These are phyloP conservation scores for Monosporascus sp. DNA, from an alignment of 2,329 filamentous ascomycete species.

Conservation along the genomic window DNA sequence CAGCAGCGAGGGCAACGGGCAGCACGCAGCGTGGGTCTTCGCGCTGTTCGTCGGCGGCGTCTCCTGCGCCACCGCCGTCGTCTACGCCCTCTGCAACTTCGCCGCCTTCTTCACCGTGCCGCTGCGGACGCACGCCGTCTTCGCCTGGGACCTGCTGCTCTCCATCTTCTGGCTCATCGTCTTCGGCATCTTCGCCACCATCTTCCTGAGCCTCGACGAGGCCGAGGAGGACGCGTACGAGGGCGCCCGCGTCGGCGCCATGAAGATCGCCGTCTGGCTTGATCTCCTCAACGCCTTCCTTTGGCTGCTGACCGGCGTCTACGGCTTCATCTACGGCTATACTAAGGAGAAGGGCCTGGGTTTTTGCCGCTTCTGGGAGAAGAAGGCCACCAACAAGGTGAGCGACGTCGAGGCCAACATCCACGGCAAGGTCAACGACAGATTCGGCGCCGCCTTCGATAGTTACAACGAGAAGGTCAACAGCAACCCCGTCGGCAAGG, in stretches of 20 bases:
- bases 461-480: not conserved
- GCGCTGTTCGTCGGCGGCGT: constrained; percentile 54
- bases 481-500: not conserved
- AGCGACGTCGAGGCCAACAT: constrained; percentile 13
- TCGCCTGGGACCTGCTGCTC: constrained; percentile 38
- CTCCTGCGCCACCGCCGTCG: constrained; percentile 45
- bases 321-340: constrained; percentile 35
- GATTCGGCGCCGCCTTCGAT: not conserved
- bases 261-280: constrained; percentile 70
- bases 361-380: constrained; percentile 34
- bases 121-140: constrained; percentile 33
- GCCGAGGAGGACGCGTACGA: constrained; percentile 19
- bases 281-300: constrained; percentile 62
- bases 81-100: constrained; percentile 29
- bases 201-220: constrained; percentile 58
- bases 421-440: constrained; percentile 7
- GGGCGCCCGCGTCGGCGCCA: constrained; percentile 37
- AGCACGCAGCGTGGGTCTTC: constrained; percentile 56
- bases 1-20: constrained; percentile 27
- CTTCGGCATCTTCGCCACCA: constrained; percentile 67
- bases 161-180: constrained; percentile 55
- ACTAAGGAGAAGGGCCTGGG: constrained; percentile 2
- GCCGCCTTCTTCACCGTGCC: too few relatives aligned
- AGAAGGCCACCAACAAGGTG: constrained; percentile 24
- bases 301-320: constrained; percentile 50